Evolutionary conservation across 352 stramenopile species (phyloP).

Genomic region (Phytophthora brassicae): DNA sequence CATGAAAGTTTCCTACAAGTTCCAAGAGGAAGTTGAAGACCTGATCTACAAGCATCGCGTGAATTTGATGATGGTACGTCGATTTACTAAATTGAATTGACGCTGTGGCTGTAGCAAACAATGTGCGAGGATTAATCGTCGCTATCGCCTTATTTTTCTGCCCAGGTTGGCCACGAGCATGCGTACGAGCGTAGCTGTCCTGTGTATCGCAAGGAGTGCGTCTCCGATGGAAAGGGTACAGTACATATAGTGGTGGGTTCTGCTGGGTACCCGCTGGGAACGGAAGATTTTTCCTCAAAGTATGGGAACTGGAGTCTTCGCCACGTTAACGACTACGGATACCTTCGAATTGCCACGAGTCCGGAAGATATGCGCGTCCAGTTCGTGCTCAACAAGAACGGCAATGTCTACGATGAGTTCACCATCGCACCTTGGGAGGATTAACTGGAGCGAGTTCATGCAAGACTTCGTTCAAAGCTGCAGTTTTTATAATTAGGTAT

Average conservation of each 20-base stretch:
- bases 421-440: conserved; percentile 34
- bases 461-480: too few relatives aligned
- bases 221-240: conserved; percentile 47
- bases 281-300: conserved; percentile 49
- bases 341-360: conserved; percentile 52
- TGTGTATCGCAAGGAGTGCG: conserved; percentile 65
- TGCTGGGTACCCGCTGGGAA: conserved; percentile 64
- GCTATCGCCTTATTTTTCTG: background rate
- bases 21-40: conserved; percentile 90
- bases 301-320: conserved; percentile 70
- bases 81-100: background rate
- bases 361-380: conserved; percentile 48
- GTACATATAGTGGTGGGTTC: conserved; percentile 82
- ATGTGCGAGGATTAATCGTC: conserved; percentile 7
- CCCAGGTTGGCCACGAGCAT: conserved; percentile 88
- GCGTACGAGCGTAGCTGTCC: conserved; percentile 88
- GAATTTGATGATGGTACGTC: conserved; percentile 84
- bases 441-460: background rate
- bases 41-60: conserved; percentile 82
- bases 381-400: conserved; percentile 74
- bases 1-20: conserved; percentile 66
- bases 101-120: background rate
- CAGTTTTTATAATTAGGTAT: conserved; percentile 32
- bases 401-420: conserved; percentile 66
- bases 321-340: conserved; percentile 70